These are phyloP conservation scores for Hymenoscyphus scutula DNA, from an alignment of 2,329 filamentous ascomycete species.

Conservation along the genomic window DNA sequence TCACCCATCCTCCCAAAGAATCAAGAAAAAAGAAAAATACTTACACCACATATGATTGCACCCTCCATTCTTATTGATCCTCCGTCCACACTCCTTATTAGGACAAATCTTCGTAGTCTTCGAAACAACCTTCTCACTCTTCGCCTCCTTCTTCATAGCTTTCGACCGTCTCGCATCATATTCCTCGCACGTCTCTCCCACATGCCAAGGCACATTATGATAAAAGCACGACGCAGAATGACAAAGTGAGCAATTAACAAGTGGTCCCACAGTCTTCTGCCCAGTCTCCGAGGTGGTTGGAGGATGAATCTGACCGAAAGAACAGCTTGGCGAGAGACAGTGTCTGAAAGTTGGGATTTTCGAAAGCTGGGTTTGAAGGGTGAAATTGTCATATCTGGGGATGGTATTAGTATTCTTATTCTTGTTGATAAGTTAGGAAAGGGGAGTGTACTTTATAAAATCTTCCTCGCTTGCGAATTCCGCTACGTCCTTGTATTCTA, in stretches of 20 bases:
- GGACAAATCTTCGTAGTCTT: constrained; percentile 25
- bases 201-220: constrained; percentile 22
- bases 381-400: constrained; percentile 13
- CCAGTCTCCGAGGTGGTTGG: constrained; percentile 2
- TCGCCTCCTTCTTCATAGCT: constrained; percentile 11
- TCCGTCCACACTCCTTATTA: constrained; percentile 15
- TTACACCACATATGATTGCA: constrained; percentile 25
- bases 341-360: constrained; percentile 21
- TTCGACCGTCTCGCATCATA: constrained; percentile 12
- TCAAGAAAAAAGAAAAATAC: constrained; percentile 5
- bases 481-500: constrained; percentile 20
- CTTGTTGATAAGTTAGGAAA: neutral
- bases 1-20: no score
- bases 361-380: constrained; percentile 12
- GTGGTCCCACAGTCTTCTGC: neutral
- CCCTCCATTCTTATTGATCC: constrained; percentile 24
- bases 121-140: constrained; percentile 20
- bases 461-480: constrained; percentile 18
- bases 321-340: constrained; percentile 21
- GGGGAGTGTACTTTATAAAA: constrained; percentile 13
- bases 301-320: constrained; percentile 22
- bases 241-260: constrained; percentile 17
- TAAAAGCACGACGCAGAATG: constrained; percentile 15
- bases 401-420: neutral
- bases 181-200: constrained; percentile 18